Evolutionary conservation across 306 rosid species (phyloP), one percentile per base, ranked within the genome.

Genomic region (Lathyrus tuberosus): DNA sequence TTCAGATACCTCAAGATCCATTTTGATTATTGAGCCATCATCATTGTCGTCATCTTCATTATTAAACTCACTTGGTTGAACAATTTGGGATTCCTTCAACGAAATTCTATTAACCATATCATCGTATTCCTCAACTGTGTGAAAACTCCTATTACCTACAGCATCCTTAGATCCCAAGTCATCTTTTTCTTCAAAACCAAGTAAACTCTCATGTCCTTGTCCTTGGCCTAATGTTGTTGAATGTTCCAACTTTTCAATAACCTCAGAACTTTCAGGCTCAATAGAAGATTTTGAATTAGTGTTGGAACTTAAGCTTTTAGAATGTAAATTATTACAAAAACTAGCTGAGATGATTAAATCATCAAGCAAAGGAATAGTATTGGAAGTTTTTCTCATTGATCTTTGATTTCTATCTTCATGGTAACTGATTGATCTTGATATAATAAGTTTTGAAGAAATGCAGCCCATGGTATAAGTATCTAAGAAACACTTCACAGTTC

Each of bases 91-190:
- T 38, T 72, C 43, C 16, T 41, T 71, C 12, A 52, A 44, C 76
- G 75, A 37, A 64, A 73, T 48, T 33, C 22, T 76, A 0, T 63
- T 41, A 6, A 79, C 67, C 66, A 81, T 60, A 17, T 72, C 80
- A 70, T 79, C 86, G 52, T 76, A 79, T 69, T 84, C 88, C 51
- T 81, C 84, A 52, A 81, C 76, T n/a, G 88, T 81, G 69, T 84
- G 88, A 63, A 81, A 79, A 56, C 84, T 81, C 51, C 74, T 81
- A 57, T 63, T 69, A 35, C 82, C 51, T 16, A 22, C 33, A 12
- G 10, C 75, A 79, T 46, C 74, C 72, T 73, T 72, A 10, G 43
- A 77, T 22, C 66, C 60, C 33, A 31, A 57, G 10, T 76, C 62
- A 46, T 66, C 58, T 61, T 57, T 69, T 13, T 71, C 77, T 69